A percentile compares a stretch with the other conserved stretches of the same genome.
These are phyloP conservation scores for Pleurotus citrinopileatus DNA, from an alignment of 768 basidiomycete genomes.

Conservation along the genomic window DNA sequence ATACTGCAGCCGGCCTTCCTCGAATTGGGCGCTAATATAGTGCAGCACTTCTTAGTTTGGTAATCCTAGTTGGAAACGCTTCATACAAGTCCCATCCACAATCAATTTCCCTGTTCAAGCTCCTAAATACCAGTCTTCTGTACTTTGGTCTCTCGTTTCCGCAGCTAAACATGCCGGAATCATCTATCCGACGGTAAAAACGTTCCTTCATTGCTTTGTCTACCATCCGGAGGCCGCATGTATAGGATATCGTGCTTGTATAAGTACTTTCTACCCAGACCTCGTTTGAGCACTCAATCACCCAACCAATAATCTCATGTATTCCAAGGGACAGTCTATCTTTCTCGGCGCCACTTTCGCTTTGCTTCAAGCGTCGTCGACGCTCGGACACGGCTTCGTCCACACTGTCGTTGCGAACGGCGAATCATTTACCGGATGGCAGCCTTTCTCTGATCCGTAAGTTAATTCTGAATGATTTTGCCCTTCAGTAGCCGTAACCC, in stretches of 20 bases:
- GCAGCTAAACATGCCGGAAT: conserved; percentile 1
- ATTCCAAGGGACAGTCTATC: conserved; percentile 9
- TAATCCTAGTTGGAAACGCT: neutral
- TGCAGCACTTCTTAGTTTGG: neutral
- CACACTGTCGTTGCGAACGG: conserved; percentile 27
- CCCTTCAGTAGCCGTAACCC: neutral
- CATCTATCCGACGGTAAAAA: neutral
- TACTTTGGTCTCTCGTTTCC: too few species aligned
- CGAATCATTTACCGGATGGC: conserved; percentile 33
- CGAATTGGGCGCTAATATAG: neutral
- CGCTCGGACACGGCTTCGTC: conserved; percentile 34
- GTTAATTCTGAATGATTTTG: too few species aligned
- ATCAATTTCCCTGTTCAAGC: neutral
- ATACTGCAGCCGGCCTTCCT: too few species aligned
- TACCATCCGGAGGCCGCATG: conserved; percentile 7
- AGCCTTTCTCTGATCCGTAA: conserved; percentile 38
- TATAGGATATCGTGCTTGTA: conserved; percentile 2
- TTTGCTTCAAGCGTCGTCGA: conserved; percentile 10
- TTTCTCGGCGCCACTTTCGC: conserved; percentile 14
- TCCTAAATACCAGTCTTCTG: too few species aligned
- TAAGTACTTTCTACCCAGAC: neutral
- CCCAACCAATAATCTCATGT: conserved; percentile 1
- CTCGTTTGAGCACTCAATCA: too few species aligned
- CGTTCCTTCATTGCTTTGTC: conserved; percentile 1
- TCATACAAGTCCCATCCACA: neutral